phyloP scores from a whole-genome alignment of 495 filamentous ascomycete genomes.

The Halenospora varia region DNA sequence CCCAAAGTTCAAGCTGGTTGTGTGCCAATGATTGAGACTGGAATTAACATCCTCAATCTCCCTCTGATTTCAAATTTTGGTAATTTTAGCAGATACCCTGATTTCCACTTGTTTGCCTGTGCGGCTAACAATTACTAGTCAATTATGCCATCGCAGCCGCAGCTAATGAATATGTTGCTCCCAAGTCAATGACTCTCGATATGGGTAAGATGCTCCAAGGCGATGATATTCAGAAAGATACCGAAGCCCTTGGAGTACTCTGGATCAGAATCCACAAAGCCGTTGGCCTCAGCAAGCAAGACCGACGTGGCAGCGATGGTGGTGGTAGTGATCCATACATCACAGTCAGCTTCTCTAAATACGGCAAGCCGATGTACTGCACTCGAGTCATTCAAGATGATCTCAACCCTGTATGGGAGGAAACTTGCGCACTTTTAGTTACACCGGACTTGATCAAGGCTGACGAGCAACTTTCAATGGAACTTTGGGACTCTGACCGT shows the following conservation, averaged over 20 bases:
- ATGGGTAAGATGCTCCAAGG: slow-evolving; percentile 85
- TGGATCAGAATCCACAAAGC: slow-evolving; percentile 91
- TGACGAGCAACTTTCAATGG: slow-evolving; percentile 85
- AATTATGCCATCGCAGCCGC: slow-evolving; percentile 45
- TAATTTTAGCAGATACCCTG: slow-evolving; percentile 46
- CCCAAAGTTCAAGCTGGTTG: slow-evolving; percentile 90
- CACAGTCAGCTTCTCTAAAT: slow-evolving; percentile 67
- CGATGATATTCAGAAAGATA: slow-evolving; percentile 87
- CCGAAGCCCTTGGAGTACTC: slow-evolving; percentile 75
- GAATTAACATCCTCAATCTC: slow-evolving; percentile 87
- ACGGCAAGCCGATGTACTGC: slow-evolving; percentile 97
- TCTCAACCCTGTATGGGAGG: slow-evolving; percentile 90
- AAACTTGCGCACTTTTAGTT: slow-evolving; percentile 81
- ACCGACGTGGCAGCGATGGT: slow-evolving; percentile 72
- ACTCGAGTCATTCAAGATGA: slow-evolving; percentile 93
- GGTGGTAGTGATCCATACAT: slow-evolving; percentile 96
- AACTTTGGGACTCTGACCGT: slow-evolving; percentile 92
- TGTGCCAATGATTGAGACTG: slow-evolving; percentile 81
- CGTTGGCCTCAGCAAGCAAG: slow-evolving; percentile 84
- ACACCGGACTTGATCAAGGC: slow-evolving; percentile 88
- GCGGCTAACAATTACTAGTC: too few species aligned
- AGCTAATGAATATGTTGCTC: slow-evolving; percentile 86
- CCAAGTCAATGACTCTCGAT: slow-evolving; percentile 93
- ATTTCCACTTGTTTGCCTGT: neutral
- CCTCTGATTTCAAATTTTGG: slow-evolving; percentile 95